Conservation (phyloP, 371 early-diverging fungal genomes). For the Rhizopus sp. region DNA sequence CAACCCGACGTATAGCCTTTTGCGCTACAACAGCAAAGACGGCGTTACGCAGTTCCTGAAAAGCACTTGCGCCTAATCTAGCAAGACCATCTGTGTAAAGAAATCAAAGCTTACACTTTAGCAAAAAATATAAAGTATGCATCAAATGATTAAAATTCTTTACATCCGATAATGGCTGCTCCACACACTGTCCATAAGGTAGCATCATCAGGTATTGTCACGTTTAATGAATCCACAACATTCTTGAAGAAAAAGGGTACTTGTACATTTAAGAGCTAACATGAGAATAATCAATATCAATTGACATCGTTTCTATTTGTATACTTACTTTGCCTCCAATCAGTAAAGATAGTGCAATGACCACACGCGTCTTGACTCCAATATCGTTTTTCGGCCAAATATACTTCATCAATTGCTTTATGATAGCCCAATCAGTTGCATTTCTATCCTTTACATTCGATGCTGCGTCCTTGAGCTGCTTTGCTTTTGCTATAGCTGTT, state of each 20-base stretch:
- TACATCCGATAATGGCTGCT: constrained; percentile 87
- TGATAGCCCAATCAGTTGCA: constrained; percentile 69
- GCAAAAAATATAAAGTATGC: neutral
- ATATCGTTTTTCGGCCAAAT: constrained; percentile 89
- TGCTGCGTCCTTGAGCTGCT: neutral
- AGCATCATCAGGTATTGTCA: constrained; percentile 54
- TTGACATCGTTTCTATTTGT: neutral
- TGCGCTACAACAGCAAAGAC: constrained; percentile 96
- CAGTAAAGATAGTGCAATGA: constrained; percentile 78
- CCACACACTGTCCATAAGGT: constrained; percentile 79
- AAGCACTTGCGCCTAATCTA: constrained; percentile 78
- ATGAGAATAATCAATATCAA: constrained; percentile 2
- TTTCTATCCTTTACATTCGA: constrained; percentile 28
- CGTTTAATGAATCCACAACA: constrained; percentile 76
- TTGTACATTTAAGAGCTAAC: constrained; percentile 84
- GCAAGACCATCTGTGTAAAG: constrained; percentile 77
- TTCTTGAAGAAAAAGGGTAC: constrained; percentile 95
- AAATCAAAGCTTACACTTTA: neutral
- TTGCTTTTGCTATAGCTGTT: neutral
- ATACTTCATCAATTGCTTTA: constrained; percentile 79
- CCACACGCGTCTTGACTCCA: constrained; percentile 83
- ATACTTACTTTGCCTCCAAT: constrained; percentile 68
- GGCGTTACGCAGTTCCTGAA: constrained; percentile 92
- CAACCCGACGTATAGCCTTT: constrained; percentile 87
- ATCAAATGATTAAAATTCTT: constrained; percentile 11